Evolutionary conservation across 2,329 filamentous ascomycete species (phyloP).

Genomic region (Nemania abortiva): DNA sequence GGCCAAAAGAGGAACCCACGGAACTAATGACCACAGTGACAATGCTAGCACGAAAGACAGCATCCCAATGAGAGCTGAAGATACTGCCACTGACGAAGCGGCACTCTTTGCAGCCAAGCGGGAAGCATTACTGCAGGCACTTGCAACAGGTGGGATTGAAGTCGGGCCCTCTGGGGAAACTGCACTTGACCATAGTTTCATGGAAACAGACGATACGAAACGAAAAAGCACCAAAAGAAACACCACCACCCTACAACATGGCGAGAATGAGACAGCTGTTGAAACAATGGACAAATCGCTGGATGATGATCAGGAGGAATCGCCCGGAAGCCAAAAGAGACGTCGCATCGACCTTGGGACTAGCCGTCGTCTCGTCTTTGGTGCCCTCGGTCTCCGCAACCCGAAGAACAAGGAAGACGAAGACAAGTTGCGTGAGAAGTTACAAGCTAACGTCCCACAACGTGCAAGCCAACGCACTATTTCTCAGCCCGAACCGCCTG

Average conservation of each 20-base stretch:
- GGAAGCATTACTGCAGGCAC: constrained; percentile 62
- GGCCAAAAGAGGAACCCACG: constrained; percentile 46
- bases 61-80: constrained; percentile 12
- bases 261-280: constrained; percentile 10
- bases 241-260: background rate
- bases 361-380: constrained; percentile 76
- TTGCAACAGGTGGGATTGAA: constrained; percentile 66
- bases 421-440: constrained; percentile 68
- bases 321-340: constrained; percentile 48
- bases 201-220: constrained; percentile 36
- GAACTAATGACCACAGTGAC: background rate
- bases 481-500: constrained; percentile 33
- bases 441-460: constrained; percentile 67
- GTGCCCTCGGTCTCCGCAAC: constrained; percentile 75
- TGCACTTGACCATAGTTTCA: constrained; percentile 17
- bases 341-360: constrained; percentile 65
- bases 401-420: constrained; percentile 78
- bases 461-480: constrained; percentile 53
- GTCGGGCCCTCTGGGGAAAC: constrained; percentile 48
- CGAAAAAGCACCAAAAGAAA: constrained; percentile 42
- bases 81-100: constrained; percentile 47
- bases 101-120: constrained; percentile 63
- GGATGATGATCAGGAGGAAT: constrained; percentile 32
- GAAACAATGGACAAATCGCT: constrained; percentile 22
- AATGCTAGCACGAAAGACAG: background rate